Base-by-base conservation (phyloP, 345 rosid species). In the Mangifera indica region DNA sequence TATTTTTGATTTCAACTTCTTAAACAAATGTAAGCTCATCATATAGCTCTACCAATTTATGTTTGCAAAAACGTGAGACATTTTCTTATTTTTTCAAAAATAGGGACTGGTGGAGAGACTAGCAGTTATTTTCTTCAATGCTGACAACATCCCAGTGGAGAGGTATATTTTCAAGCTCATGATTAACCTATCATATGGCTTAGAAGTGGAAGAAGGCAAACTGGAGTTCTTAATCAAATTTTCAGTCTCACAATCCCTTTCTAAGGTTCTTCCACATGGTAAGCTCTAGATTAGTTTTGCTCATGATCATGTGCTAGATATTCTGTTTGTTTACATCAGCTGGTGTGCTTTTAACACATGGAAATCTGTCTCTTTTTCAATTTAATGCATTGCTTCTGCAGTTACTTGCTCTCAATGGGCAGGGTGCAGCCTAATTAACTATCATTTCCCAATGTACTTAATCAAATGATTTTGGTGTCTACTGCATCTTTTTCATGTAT, bases 91-190 rank as follows among this genome's bases (percentile, higher is more conserved):
- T 81, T 70, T 84, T 96, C 10, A 25, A 75, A 64, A 74, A 58
- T 76, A 91, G 97, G 95, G 89, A 66, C 71, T 81, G 72, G 89
- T 90, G 69, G 94, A 91, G 42, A 90, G 96, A 79, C 87, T 90
- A 37, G 93, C 89, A 7, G 87, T 91, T 40, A 77, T 89, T 25
- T 91, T 93, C 75, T 87, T 29, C 56, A 69, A 70, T 72, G 13
- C 46, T 4, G 76, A 84, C 55, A 76, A 79, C 71, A 68, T 88
- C 69, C 91, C 88, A 0, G 67, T 82, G 37, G 97, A 95, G 81
- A 89, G 84, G 64, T 92, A 92, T 76, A 76, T 88, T 66, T 92
- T 95, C 84, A 91, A 89, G 88, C 83, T 95, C 67, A 54, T 53
- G 2, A 51, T 83, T 61, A 86, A 84, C 77, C 80, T 52, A 46